phyloP scores from a whole-genome alignment of 106 monocot genomes.

The Platanthera guangdongensis region DNA sequence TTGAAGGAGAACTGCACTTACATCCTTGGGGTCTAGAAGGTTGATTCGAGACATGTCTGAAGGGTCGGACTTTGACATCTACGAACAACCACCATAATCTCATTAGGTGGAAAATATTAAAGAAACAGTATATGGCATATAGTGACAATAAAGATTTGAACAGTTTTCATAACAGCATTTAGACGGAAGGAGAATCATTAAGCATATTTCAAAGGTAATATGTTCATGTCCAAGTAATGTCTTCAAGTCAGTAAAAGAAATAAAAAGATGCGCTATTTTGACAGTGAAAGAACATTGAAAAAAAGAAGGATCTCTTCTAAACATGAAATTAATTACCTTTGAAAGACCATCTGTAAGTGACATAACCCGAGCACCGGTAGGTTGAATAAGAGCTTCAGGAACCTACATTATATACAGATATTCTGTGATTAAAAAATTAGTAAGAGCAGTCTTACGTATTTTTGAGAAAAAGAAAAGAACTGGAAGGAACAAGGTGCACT shows the following conservation, averaged over 20 bases:
- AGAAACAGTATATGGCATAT: neutral
- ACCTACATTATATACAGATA: constrained; percentile 40
- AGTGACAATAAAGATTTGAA: neutral
- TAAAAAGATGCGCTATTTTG: neutral
- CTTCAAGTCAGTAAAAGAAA: constrained; percentile 1
- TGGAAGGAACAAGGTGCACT: neutral
- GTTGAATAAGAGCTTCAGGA: constrained; percentile 92
- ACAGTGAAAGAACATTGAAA: neutral
- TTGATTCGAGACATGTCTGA: constrained; percentile 96
- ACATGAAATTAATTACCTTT: constrained; percentile 43
- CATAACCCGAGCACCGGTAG: constrained; percentile 88
- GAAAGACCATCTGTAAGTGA: constrained; percentile 95
- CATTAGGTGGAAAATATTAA: constrained; percentile 1
- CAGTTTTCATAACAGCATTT: neutral
- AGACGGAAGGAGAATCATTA: too few species aligned
- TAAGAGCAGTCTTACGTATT: neutral
- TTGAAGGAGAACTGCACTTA: constrained; percentile 22
- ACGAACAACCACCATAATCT: constrained; percentile 12
- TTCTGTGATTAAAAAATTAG: neutral
- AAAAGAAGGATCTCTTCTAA: neutral
- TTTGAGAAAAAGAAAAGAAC: constrained; percentile 4
- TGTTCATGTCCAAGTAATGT: neutral
- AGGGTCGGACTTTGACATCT: constrained; percentile 98
- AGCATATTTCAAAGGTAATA: neutral
- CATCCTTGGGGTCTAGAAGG: constrained; percentile 96